Evolutionary conservation across 352 stramenopile species (phyloP).

Genomic region (Blastocystis sp.): DNA sequence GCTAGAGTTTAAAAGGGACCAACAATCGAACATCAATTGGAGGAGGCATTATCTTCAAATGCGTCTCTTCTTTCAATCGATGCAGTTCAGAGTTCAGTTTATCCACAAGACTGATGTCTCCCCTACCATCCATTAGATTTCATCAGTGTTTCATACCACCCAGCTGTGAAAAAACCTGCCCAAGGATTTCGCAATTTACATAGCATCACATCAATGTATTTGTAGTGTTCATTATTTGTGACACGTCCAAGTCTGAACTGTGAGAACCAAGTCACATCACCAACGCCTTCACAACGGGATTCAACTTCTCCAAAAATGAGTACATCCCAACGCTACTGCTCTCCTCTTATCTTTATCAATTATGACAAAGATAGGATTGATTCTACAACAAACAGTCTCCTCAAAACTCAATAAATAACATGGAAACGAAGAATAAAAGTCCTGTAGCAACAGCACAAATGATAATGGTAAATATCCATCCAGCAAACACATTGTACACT

Average conservation of each 20-base stretch:
- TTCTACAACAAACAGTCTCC: not conserved
- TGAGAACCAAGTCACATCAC: not conserved
- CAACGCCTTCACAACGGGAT: constrained; percentile 39
- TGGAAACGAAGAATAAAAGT: constrained; percentile 55
- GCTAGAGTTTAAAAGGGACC: not conserved
- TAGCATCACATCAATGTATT: constrained; percentile 53
- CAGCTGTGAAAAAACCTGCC: constrained; percentile 40
- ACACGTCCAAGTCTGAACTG: constrained; percentile 3
- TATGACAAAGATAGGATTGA: not conserved
- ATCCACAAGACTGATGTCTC: constrained; percentile 54
- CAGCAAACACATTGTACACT: constrained; percentile 60
- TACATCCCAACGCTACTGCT: not conserved
- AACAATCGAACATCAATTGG: not conserved
- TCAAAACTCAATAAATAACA: constrained; percentile 1
- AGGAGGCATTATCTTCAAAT: not conserved
- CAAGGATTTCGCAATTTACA: constrained; percentile 59
- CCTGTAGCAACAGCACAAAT: constrained; percentile 62
- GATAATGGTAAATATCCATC: constrained; percentile 66
- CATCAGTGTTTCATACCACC: not conserved
- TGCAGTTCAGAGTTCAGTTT: not conserved
- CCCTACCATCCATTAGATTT: not conserved
- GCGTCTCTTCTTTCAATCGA: not conserved
- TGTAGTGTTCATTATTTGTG: constrained; percentile 61
- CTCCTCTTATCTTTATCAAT: not conserved
- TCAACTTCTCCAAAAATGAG: constrained; percentile 42